phyloP scores from a whole-genome alignment of 495 filamentous ascomycete genomes.

The Daldinia vernicosa region DNA sequence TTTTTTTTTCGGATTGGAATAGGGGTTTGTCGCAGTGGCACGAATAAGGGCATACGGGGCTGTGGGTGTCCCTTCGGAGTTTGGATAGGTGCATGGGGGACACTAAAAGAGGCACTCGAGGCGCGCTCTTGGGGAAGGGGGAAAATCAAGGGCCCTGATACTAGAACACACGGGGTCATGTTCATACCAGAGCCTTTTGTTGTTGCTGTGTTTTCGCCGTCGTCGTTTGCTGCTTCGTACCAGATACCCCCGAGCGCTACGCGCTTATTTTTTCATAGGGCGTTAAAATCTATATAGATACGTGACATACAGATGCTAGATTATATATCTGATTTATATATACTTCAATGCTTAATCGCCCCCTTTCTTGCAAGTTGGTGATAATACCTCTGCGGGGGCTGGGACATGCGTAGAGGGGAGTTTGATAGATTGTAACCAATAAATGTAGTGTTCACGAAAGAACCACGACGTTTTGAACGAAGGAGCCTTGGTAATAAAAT shows the following conservation, averaged over 20 bases:
- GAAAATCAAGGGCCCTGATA: conserved; percentile 7
- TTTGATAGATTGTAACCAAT: no score
- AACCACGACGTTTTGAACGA: no score
- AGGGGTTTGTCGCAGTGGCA: conserved; percentile 7
- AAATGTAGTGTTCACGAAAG: no score
- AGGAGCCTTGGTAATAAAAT: no score
- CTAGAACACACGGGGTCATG: background rate
- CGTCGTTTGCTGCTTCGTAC: conserved; percentile 14
- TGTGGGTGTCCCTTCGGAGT: conserved; percentile 17
- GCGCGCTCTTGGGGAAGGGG: background rate
- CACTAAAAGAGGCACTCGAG: conserved; percentile 17
- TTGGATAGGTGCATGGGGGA: conserved; percentile 21
- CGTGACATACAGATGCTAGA: conserved; percentile 23
- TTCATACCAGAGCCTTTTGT: no score
- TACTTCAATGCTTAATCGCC: background rate
- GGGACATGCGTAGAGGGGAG: background rate
- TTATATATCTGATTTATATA: conserved; percentile 1
- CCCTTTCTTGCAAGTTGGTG: background rate
- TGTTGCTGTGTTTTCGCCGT: background rate
- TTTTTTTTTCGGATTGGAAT: conserved; percentile 8
- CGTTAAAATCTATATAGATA: background rate
- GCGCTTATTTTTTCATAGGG: conserved; percentile 2
- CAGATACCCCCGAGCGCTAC: conserved; percentile 32
- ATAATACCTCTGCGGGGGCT: background rate
- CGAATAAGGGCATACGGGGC: conserved; percentile 2